These are phyloP conservation scores for Phytophthora sansomeana DNA, from an alignment of 352 stramenopile genomes.

Conservation along the genomic window DNA sequence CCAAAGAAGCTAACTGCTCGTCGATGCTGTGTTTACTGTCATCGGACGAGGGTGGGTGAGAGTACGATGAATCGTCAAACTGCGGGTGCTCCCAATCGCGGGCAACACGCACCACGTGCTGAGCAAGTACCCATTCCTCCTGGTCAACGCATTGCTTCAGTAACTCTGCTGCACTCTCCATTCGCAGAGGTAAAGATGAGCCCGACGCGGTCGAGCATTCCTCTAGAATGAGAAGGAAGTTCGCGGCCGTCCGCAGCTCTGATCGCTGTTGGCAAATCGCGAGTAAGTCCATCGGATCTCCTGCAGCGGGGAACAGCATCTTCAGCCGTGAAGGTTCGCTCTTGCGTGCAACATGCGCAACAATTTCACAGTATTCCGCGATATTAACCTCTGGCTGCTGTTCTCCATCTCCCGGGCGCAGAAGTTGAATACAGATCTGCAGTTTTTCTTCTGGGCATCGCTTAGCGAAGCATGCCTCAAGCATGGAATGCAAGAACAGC, in stretches of 20 bases:
- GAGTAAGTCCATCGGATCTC: conserved; percentile 75
- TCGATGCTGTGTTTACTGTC: conserved; percentile 53
- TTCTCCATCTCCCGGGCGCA: conserved; percentile 42
- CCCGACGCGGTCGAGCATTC: conserved; percentile 56
- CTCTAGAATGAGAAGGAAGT: conserved; percentile 85
- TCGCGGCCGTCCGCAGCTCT: conserved; percentile 81
- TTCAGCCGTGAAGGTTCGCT: conserved; percentile 81
- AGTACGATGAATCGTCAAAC: conserved; percentile 25
- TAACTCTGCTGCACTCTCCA: conserved; percentile 67
- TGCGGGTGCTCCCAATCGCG: conserved; percentile 74
- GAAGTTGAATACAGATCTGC: conserved; percentile 53
- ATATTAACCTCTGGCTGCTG: conserved; percentile 44
- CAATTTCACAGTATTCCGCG: conserved; percentile 87
- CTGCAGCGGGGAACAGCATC: conserved; percentile 71
- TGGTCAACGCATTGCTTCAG: conserved; percentile 79
- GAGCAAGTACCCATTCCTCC: conserved; percentile 74
- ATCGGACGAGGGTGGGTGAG: conserved; percentile 9
- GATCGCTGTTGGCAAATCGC: conserved; percentile 65
- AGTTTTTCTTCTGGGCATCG: conserved; percentile 55
- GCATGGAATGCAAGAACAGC: conserved; percentile 82
- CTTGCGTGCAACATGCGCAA: conserved; percentile 85
- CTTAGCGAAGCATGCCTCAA: conserved; percentile 69
- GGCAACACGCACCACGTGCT: conserved; percentile 83
- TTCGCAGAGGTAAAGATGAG: conserved; percentile 45
- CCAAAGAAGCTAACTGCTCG: conserved; percentile 60